A percentile compares a stretch with the other conserved stretches of the same genome.
phyloP scores from a whole-genome alignment of 2,329 filamentous ascomycete species.

The Colletotrichum sp. region DNA sequence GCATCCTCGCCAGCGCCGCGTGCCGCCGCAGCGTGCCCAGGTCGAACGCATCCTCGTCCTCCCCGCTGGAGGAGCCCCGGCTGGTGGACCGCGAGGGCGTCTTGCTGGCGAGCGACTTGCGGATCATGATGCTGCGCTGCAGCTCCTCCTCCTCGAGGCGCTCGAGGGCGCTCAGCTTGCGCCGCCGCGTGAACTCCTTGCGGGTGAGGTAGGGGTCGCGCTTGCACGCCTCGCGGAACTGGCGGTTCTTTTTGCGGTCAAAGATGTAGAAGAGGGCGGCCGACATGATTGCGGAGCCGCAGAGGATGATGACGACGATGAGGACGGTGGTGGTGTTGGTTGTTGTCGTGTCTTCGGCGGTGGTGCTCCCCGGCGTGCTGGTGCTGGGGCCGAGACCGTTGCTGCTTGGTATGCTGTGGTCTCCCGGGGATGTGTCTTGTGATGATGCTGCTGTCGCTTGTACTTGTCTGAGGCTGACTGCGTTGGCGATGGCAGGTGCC shows the following conservation, averaged over 20 bases:
- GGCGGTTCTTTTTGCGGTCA: slow-evolving; percentile 24
- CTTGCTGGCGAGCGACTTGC: slow-evolving; percentile 41
- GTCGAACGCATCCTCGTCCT: background rate
- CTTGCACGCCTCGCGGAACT: slow-evolving; percentile 26
- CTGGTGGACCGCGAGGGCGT: background rate
- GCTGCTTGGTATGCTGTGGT: background rate
- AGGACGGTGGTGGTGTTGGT: slow-evolving; percentile 12
- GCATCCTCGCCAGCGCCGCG: background rate
- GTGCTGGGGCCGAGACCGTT: background rate
- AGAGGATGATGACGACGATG: slow-evolving; percentile 28
- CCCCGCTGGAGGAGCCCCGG: background rate
- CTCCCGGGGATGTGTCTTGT: background rate
- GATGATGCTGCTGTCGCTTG: background rate
- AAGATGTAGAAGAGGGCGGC: slow-evolving; percentile 24
- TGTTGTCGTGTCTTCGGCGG: background rate
- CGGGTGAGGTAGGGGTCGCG: slow-evolving; percentile 29
- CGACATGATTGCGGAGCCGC: slow-evolving; percentile 26
- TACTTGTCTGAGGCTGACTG: background rate
- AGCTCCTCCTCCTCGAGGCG: slow-evolving; percentile 37
- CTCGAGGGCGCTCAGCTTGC: slow-evolving; percentile 30
- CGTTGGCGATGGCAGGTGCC: slow-evolving; percentile 3
- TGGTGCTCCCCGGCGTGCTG: background rate
- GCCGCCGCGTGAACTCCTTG: slow-evolving; percentile 24
- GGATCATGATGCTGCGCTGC: slow-evolving; percentile 44
- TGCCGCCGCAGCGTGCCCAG: background rate